A percentile compares a stretch with the other conserved stretches of the same genome.
These are phyloP conservation scores for Colletotrichum sojae DNA, from an alignment of 2,329 filamentous ascomycete genomes.

Conservation along the genomic window DNA sequence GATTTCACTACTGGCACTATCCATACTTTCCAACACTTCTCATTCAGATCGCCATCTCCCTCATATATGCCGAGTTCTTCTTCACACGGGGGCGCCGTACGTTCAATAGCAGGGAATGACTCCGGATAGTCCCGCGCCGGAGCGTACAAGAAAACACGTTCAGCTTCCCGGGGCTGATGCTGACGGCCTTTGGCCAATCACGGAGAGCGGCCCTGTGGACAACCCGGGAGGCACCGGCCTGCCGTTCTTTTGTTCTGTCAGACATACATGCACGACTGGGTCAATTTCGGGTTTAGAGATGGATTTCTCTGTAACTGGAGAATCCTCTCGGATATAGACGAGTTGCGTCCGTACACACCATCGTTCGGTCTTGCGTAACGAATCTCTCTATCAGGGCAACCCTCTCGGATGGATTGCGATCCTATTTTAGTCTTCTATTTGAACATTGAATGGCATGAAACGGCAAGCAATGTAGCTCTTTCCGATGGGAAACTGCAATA, in stretches of 20 bases:
- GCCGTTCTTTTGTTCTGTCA: neutral
- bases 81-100: no score
- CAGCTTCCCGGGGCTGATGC: neutral
- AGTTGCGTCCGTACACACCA: no score
- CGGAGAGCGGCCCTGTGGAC: neutral
- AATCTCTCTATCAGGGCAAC: no score
- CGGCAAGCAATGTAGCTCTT: no score
- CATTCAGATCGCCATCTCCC: neutral
- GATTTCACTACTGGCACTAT: neutral
- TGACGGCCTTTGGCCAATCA: neutral
- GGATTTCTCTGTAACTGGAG: no score
- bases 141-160: neutral
- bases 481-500: no score
- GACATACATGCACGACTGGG: neutral
- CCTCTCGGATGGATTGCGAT: no score
- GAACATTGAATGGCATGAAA: no score
- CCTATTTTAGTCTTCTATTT: no score
- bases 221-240: neutral
- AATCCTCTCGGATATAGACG: no score
- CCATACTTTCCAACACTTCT: neutral
- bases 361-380: no score
- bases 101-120: neutral
- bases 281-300: no score
- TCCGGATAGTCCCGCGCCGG: neutral
- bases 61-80: neutral